Evolutionary conservation across 2,329 filamentous ascomycete species (phyloP).

Genomic region (Aurifilum marmelostoma): DNA sequence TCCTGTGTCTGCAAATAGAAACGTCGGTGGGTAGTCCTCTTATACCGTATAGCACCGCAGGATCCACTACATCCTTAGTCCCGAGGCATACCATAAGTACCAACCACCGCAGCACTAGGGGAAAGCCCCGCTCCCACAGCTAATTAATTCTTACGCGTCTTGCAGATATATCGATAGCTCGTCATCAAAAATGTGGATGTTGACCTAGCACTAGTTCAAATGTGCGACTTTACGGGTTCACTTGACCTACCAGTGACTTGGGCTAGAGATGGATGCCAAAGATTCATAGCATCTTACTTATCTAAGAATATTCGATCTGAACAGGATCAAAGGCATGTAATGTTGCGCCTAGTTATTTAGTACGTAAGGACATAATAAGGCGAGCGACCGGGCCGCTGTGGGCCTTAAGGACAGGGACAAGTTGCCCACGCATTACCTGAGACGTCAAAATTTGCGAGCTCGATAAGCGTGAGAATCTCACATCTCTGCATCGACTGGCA

Average conservation of each 20-base stretch:
- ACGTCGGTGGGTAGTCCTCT: too few species aligned
- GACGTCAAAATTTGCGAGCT: too few species aligned
- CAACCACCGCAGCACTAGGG: too few species aligned
- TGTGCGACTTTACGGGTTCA: neutral
- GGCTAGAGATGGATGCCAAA: neutral
- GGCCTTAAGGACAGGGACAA: neutral
- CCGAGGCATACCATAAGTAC: too few species aligned
- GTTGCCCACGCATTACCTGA: neutral
- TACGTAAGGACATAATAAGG: neutral
- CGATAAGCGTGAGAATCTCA: neutral
- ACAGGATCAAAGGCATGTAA: neutral
- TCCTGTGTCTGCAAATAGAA: too few species aligned
- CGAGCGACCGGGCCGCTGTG: neutral
- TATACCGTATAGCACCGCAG: too few species aligned
- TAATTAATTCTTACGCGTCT: neutral
- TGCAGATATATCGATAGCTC: neutral
- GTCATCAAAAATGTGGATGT: neutral
- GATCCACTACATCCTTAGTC: too few species aligned
- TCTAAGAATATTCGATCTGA: neutral
- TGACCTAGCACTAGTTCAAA: neutral
- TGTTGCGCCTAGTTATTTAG: neutral
- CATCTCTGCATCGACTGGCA: neutral
- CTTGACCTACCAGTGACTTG: neutral
- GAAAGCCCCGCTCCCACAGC: slow-evolving; percentile 14
- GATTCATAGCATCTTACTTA: neutral